Evolutionary conservation across 2,329 filamentous ascomycete species (phyloP).

Genomic region (Pseudocercospora fuligena): DNA sequence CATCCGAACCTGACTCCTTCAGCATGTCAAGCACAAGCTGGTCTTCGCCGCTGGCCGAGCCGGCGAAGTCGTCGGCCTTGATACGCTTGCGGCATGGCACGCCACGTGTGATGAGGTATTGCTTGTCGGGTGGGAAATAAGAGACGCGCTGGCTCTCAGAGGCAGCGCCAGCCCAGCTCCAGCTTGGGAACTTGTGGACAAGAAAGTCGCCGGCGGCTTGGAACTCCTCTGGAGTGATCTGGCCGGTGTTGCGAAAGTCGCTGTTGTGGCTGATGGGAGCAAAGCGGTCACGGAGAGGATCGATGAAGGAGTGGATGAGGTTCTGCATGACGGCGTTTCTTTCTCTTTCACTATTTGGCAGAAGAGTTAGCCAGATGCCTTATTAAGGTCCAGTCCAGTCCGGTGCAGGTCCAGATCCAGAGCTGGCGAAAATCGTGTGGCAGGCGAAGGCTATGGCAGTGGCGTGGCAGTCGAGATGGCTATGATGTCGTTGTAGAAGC

Average conservation of each 20-base stretch:
- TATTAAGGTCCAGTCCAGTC: neutral
- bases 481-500: neutral
- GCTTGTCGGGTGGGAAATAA: constrained; percentile 86
- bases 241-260: constrained; percentile 89
- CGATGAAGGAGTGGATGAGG: constrained; percentile 83
- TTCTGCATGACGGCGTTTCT: constrained; percentile 70
- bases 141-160: constrained; percentile 75
- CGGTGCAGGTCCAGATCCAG: neutral
- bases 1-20: constrained; percentile 51
- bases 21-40: constrained; percentile 82
- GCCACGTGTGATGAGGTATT: constrained; percentile 92
- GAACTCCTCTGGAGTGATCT: constrained; percentile 98
- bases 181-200: constrained; percentile 98
- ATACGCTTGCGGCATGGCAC: constrained; percentile 92
- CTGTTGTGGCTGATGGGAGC: constrained; percentile 88
- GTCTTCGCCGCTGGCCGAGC: constrained; percentile 83
- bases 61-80: constrained; percentile 82
- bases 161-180: constrained; percentile 93
- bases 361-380: neutral
- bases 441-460: neutral
- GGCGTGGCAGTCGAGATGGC: neutral
- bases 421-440: neutral
- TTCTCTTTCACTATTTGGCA: neutral
- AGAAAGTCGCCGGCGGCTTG: constrained; percentile 94
- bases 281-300: constrained; percentile 88